Base-by-base conservation (phyloP, 345 rosid genomes). In the Eucalyptus regnans region DNA sequence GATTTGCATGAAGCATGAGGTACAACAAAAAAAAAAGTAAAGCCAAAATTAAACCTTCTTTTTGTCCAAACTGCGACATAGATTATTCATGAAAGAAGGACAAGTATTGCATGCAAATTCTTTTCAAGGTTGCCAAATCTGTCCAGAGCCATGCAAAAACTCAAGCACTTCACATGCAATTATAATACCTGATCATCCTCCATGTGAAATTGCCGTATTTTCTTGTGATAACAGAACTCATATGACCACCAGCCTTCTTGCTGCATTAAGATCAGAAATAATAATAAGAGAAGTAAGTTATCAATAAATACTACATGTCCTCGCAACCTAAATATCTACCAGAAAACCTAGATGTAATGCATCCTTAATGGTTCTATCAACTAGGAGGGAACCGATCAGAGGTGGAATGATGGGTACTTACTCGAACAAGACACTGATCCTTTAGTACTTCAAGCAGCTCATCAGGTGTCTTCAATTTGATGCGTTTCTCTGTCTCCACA, bases 241-340 rank as follows among this genome's bases (percentile, higher is more conserved):
- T 96, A 98, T 18, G 97, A 93, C 99, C 99, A 97, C 99, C 99
- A 98, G 93, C 98, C 98, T 87, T 97, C 99, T 96, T 97, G 98
- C 99, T 96, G 96, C 95, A 93, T 86, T 71, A 56, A 76, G 87
- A 89, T 76, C 23, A 76, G 83, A 76, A 41, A 64, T n/a, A 37
- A 37, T 64, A 22, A 76, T 10, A 76, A 76, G 48, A 5, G 11
- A 76, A 76, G 12, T 18, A 76, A 76, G 3, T 20, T 76, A 76
- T 37, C 48, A 37, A 76, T 37, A 6, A 76, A 20, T 76, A 20
- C 83, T 41, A 76, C 10, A 76, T 76, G 48, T 76, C 83, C 83
- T 76, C 8, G 46, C 8, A 10, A 76, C 83, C 83, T 41, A 76
- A 76, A 43, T 12, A 37, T 33, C 44, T 51, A 50, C 20, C 41